Base-by-base conservation (phyloP, 495 filamentous ascomycete species). In the Hypoxylon fragiforme region DNA sequence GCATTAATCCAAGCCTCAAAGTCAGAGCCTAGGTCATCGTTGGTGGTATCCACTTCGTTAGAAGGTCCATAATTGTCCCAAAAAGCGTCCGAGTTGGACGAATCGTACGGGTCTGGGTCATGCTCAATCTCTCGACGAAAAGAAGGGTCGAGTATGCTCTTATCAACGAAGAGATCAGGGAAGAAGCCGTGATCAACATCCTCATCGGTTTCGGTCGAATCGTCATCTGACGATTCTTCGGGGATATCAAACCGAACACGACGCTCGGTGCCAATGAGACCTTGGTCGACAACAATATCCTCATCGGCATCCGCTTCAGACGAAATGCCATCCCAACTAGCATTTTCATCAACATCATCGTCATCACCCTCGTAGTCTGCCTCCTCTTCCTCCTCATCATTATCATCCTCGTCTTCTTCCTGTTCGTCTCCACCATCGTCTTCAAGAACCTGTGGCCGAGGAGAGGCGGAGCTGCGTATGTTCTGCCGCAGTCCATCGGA, bases 91-190 rank as follows among this genome's bases (percentile, higher is more conserved):
- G 70, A 73, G 21, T 65, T 71, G 47, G 74, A 77, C 1, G 69
- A 71, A 34, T 78, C 73, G 31, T 78, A 77, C 36, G 76, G 73
- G 22, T 80, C 77, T 16, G 73, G 70, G 48, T 85, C 81, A 34
- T 77, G 77, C 61, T 91, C 86, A 46, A 89, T 84, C 73, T 87
- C 81, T 34, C 79, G 80, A 56, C 84, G 85, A 54, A 91, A 79
- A 40, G 75, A 76, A 12, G 85, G 86, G 61, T 89, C 85, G 14
- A 91, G 73, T 15, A 78, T 75, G 68, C 84, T 85, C 62, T 89
- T 85, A 41, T 86, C 82, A 30, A 90, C 72, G 60, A 90, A 90
- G 42, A 90, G 81, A 55, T 87, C 79, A 0, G 85, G 85, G 43
- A 87, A 86, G 44, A 87, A 81, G 49, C 78, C 76, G 31, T 74